Percentiles rank a stretch among this genome's conserved stretches.
phyloP scores from a whole-genome alignment of 2,329 filamentous ascomycete species.

The Ceratocystis harringtonii region DNA sequence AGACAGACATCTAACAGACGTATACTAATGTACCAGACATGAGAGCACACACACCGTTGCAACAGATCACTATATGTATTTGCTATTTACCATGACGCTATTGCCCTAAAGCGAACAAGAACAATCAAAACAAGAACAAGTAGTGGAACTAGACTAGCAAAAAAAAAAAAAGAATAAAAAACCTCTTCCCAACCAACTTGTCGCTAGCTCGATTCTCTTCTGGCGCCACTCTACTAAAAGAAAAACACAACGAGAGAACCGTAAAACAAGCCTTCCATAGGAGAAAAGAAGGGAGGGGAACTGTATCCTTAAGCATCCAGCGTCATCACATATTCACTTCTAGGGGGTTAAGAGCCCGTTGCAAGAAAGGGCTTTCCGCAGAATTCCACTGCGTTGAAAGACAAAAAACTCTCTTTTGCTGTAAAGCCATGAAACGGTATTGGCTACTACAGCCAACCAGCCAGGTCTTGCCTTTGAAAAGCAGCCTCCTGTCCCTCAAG shows the following conservation, averaged over 20 bases:
- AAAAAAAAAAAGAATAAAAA: not conserved
- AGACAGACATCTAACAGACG: too few relatives aligned
- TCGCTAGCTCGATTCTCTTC: not conserved
- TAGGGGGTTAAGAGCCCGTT: not conserved
- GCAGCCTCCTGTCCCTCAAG: not conserved
- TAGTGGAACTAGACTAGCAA: not conserved
- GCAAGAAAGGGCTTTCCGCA: slow-evolving; percentile 14
- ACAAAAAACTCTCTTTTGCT: slow-evolving; percentile 8
- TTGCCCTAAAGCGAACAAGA: too few relatives aligned
- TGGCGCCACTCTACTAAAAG: not conserved
- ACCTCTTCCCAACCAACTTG: too few relatives aligned
- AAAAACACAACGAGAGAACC: too few relatives aligned
- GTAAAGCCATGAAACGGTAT: not conserved
- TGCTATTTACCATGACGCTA: too few relatives aligned
- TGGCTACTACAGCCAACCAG: not conserved
- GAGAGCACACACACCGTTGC: not conserved
- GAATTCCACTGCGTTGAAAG: slow-evolving; percentile 15
- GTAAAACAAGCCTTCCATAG: too few relatives aligned
- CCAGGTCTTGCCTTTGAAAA: not conserved
- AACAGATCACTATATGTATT: too few relatives aligned
- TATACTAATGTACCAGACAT: not conserved
- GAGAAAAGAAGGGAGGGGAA: too few relatives aligned
- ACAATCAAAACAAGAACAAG: not conserved
- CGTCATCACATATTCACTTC: too few relatives aligned
- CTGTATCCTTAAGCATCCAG: too few relatives aligned